A percentile compares a stretch with the other conserved stretches of the same genome.
phyloP scores from a whole-genome alignment of 441 rosid genomes.

The Brassica balearica region DNA sequence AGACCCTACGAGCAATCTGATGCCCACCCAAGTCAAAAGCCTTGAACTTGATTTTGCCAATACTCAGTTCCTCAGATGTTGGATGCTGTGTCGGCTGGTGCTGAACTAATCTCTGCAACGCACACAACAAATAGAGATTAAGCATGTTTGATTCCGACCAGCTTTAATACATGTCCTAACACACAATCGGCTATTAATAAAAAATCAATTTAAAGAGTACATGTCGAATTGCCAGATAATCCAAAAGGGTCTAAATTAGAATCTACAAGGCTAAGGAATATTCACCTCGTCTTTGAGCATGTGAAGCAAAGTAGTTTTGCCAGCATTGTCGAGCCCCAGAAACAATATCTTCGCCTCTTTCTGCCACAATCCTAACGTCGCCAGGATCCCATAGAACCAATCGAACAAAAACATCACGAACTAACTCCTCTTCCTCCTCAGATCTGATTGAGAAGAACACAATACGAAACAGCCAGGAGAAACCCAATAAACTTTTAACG shows the following conservation, averaged over 20 bases:
- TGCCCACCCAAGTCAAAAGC: constrained; percentile 87
- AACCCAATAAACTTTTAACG: neutral
- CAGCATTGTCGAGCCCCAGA: constrained; percentile 60
- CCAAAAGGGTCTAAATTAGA: neutral
- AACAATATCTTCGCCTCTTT: constrained; percentile 65
- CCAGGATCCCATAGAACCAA: constrained; percentile 60
- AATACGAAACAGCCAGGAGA: neutral
- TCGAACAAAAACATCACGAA: constrained; percentile 53
- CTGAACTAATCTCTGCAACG: constrained; percentile 69
- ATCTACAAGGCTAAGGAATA: neutral
- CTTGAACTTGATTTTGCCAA: constrained; percentile 77
- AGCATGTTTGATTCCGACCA: neutral
- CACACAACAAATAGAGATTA: neutral
- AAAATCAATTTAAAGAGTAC: neutral
- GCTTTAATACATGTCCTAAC: neutral
- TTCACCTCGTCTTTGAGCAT: constrained; percentile 62
- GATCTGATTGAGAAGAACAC: neutral
- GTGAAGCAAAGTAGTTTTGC: constrained; percentile 63
- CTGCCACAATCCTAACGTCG: constrained; percentile 58
- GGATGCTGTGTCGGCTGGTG: constrained; percentile 85
- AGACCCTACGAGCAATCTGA: constrained; percentile 35
- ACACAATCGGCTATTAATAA: neutral
- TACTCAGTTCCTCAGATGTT: constrained; percentile 78
- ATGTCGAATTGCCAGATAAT: neutral
- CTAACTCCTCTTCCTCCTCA: constrained; percentile 22